Base-by-base conservation (phyloP, 805 yeast genomes). In the Isabelozyma heimii region DNA sequence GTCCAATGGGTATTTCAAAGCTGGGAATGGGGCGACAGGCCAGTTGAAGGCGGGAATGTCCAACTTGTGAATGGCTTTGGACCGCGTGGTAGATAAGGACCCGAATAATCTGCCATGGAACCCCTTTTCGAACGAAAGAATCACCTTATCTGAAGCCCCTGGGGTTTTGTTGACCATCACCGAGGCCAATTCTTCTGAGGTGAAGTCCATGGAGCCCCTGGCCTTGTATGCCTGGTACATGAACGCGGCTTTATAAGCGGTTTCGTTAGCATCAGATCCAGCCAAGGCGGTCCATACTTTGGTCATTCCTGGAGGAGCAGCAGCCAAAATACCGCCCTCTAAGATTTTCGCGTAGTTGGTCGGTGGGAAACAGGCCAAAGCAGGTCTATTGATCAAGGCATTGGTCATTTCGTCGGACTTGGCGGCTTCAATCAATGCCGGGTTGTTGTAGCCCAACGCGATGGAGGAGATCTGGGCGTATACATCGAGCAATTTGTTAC, bases 191-290 rank as follows among this genome's bases (percentile, higher is more conserved):
- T 80, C 83, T 56, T 76, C 81, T 14, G 53, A 55, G 1, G 79
- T 61, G 59, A 80, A 80, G 40, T 70, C 76, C 46, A 62, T 58
- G 2, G 63, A 56, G 27, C 81, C 83, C 64, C 89, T 77, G 53
- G 68, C 71, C 54, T 77, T 74, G 28, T 81, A 76, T 55, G 79
- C 83, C 62, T 77, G 81, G 63, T 79, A 81, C 80, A 84, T 82
- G 61, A 82, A 82, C 1, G 87, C 88, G 13, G 89, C 89, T 58
- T 84, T 84, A 67, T 75, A 83, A 1, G 89, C 89, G 51, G 83
- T 75, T 62, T 84, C 89, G 55, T 84, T 84, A 47, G 89, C 89
- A 63, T 80, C 83, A 2, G 89, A 82, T 43, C 89, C 89, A 14
- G 84, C 75, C 44, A 82, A 73, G 8, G 85, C 85, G 14, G 87